Evolutionary conservation across 2,329 filamentous ascomycete genomes (phyloP), one percentile per base, ranked within the genome.

Genomic region (Colletotrichum falcatum): DNA sequence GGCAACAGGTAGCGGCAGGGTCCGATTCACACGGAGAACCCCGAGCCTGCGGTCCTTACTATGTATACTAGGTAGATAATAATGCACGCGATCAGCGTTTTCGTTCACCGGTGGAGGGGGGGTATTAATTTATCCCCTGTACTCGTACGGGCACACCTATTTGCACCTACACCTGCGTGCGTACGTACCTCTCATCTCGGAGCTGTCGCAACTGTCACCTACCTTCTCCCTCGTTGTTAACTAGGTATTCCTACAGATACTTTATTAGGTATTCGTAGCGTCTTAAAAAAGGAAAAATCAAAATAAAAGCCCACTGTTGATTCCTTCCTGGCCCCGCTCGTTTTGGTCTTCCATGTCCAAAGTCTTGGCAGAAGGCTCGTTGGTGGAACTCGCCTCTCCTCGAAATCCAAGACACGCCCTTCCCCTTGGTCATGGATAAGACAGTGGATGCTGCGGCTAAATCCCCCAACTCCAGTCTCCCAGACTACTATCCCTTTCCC

Each of bases 391-490:
- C 55, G 39, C n/a, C n/a, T 39, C 66, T 54, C 62, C 62, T 61
- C 61, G 42, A 70, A 61, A 37, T 66, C 49, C 35, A 61, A 70
- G 56, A 61, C 61, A 56, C 14, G 20, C 39, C 20, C 42, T n/a
- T 44, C 67, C 67, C 67, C 67, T 70, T 46, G 61, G 67, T 62
- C 51, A 58, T 49, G 67, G 63, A 61, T 66, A 66, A 66, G 49
- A 67, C 58, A 66, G 55, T 60, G 66, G 39, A 48, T 63, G 55
- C 67, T 70, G 58, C 58, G 58, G 42, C 56, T 61, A 53, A 58
- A 62, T 58, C 63, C 39, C 39, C 18, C 9, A 44, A 20, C 39
- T 20, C n/a, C n/a, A n/a, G n/a, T n/a, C n/a, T n/a, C 39, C 58
- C 58, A 58, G 63, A 39, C 67, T 39, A 16, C 5, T 37, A n/a